Conservation (phyloP, 75 land plant species). For the Pinus taeda region DNA sequence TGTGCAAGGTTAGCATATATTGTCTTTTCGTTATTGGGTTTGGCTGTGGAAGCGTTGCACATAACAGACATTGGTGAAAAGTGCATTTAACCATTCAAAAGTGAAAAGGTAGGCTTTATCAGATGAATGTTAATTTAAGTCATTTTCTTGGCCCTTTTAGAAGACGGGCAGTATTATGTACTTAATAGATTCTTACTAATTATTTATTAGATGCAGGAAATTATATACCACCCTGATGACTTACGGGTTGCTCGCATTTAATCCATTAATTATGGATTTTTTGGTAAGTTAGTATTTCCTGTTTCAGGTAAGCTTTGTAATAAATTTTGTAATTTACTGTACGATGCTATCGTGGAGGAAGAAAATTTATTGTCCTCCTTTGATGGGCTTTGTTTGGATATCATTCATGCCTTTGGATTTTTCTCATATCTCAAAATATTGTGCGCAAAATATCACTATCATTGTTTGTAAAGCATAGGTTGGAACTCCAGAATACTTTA, state of each 20-base stretch:
- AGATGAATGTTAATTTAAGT: neutral
- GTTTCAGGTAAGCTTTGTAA: slow-evolving; percentile 5
- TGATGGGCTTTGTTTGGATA: too few species aligned
- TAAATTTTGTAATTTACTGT: too few species aligned
- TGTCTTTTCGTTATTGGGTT: too few species aligned
- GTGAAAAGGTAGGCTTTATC: neutral
- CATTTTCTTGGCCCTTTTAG: neutral
- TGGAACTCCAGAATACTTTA: too few species aligned
- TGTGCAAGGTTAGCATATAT: too few species aligned
- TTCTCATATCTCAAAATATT: too few species aligned
- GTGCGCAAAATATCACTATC: too few species aligned
- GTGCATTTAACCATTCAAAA: neutral
- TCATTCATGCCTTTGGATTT: too few species aligned
- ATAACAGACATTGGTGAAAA: neutral
- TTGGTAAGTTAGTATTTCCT: neutral
- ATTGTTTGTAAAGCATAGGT: too few species aligned
- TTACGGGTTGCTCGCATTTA: neutral
- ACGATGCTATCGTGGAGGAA: too few species aligned
- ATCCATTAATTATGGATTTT: neutral
- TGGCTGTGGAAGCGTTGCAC: neutral
- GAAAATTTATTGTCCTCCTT: too few species aligned
- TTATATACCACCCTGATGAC: neutral
- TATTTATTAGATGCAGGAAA: slow-evolving; percentile 2
- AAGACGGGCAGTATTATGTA: neutral
- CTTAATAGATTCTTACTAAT: neutral